Percentiles rank a stretch among this genome's conserved stretches.
Evolutionary conservation across 164 flowering plant genomes (phyloP).

Genomic region (Amborella trichopoda): DNA sequence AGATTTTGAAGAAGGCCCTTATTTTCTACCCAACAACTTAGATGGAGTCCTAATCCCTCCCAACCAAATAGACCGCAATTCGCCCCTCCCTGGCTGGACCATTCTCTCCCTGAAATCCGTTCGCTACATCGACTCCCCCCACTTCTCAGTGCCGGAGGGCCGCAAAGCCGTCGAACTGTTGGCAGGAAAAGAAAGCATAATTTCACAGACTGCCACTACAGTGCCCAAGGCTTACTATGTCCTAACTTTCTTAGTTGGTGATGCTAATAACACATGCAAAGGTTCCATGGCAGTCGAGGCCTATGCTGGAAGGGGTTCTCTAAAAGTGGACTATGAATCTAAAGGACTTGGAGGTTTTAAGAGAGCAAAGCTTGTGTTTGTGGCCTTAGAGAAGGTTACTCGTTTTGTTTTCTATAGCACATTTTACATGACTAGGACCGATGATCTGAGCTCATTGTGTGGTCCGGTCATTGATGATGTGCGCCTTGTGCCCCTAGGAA

Average conservation of each 20-base stretch:
- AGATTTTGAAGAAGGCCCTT: constrained; percentile 79
- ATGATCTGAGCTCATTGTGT: constrained; percentile 50
- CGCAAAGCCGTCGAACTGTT: constrained; percentile 61
- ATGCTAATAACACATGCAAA: constrained; percentile 50
- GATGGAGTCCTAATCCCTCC: constrained; percentile 80
- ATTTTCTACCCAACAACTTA: constrained; percentile 43
- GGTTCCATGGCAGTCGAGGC: constrained; percentile 71
- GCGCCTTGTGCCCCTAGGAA: no score
- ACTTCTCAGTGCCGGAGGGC: constrained; percentile 61
- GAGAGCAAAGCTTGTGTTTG: constrained; percentile 37
- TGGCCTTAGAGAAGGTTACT: constrained; percentile 30
- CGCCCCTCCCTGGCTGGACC: constrained; percentile 77
- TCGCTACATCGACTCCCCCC: constrained; percentile 55
- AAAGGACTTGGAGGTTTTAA: constrained; percentile 66
- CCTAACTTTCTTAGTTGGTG: constrained; percentile 57
- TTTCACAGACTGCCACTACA: constrained; percentile 54
- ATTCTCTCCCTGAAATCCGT: constrained; percentile 79
- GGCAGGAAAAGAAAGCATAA: constrained; percentile 73
- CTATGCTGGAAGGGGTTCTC: constrained; percentile 31
- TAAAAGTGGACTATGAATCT: constrained; percentile 45
- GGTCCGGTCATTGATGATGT: constrained; percentile 80
- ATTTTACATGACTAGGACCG: constrained; percentile 48
- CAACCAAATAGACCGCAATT: constrained; percentile 62
- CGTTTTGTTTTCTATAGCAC: constrained; percentile 51
- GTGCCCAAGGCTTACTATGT: constrained; percentile 26